Conservation (phyloP, 306 rosid genomes). For the Cicer yamashitae region DNA sequence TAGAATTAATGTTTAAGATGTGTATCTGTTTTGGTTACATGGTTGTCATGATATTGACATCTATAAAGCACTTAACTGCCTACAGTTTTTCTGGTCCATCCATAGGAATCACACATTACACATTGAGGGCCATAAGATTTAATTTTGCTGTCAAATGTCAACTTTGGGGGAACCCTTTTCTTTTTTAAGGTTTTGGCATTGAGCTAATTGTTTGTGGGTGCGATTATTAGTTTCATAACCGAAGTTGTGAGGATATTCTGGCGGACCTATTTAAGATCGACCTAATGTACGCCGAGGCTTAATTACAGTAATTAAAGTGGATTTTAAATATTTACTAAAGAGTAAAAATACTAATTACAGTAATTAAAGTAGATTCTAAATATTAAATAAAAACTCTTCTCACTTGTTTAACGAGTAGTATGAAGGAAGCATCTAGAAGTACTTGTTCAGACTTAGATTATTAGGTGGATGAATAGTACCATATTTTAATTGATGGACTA, state of each 20-base stretch:
- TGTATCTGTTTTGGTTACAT: not conserved
- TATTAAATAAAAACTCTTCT: not conserved
- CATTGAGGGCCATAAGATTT: not conserved
- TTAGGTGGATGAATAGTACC: not conserved
- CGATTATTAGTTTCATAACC: no score
- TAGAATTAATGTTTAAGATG: not conserved
- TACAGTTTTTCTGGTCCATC: conserved; percentile 21
- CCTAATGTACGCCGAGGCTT: not conserved
- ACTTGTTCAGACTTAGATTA: not conserved
- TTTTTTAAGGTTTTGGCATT: not conserved
- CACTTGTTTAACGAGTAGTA: not conserved
- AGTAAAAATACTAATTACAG: no score
- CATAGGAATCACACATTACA: not conserved
- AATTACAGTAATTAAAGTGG: no score
- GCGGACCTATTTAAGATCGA: not conserved
- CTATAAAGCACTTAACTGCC: not conserved
- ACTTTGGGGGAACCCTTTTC: not conserved
- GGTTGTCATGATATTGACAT: not conserved
- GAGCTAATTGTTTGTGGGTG: not conserved
- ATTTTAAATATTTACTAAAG: no score
- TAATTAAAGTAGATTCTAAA: no score
- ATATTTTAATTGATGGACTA: not conserved
- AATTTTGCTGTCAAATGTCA: conserved; percentile 7
- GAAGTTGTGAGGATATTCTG: no score
- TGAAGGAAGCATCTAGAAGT: not conserved